A percentile compares a stretch with the other conserved stretches of the same genome.
Evolutionary conservation across 2,329 filamentous ascomycete species (phyloP).

Genomic region (Calonectria naviculata): DNA sequence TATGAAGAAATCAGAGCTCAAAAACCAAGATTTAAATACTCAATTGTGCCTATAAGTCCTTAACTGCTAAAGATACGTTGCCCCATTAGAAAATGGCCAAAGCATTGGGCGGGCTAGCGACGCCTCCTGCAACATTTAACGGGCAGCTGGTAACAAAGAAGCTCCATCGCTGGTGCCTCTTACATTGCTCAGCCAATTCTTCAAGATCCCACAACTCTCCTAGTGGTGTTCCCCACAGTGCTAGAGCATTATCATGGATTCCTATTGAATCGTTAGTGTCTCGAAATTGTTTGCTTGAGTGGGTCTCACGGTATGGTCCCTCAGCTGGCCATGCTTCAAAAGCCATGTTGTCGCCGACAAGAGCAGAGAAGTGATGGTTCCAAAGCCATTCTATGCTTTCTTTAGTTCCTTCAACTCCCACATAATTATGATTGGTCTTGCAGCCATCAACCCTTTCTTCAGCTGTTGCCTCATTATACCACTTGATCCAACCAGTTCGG

Average conservation of each 20-base stretch:
- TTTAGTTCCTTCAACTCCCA: constrained; percentile 5
- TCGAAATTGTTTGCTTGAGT: neutral
- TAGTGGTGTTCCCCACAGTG: constrained; percentile 48
- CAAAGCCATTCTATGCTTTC: constrained; percentile 11
- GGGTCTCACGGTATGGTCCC: neutral
- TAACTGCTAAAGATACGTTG: neutral
- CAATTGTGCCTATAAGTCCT: neutral
- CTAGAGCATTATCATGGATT: constrained; percentile 11
- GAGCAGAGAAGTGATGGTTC: constrained; percentile 15
- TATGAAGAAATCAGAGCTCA: too few relatives aligned
- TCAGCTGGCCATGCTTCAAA: constrained; percentile 13
- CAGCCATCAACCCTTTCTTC: neutral
- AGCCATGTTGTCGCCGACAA: constrained; percentile 12
- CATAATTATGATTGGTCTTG: constrained; percentile 8
- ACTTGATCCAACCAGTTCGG: constrained; percentile 11
- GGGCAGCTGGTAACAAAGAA: constrained; percentile 73
- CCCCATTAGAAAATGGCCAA: constrained; percentile 33
- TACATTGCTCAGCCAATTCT: constrained; percentile 63
- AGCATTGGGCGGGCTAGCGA: constrained; percentile 33
- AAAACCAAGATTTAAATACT: too few relatives aligned
- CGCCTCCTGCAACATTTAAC: constrained; percentile 48
- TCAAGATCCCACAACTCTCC: constrained; percentile 69
- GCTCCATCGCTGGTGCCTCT: constrained; percentile 62
- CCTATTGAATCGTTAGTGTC: neutral
- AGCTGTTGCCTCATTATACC: constrained; percentile 5